Base-by-base conservation (phyloP, 176 grass and related monocot species). In the Oropetium thomaeum region DNA sequence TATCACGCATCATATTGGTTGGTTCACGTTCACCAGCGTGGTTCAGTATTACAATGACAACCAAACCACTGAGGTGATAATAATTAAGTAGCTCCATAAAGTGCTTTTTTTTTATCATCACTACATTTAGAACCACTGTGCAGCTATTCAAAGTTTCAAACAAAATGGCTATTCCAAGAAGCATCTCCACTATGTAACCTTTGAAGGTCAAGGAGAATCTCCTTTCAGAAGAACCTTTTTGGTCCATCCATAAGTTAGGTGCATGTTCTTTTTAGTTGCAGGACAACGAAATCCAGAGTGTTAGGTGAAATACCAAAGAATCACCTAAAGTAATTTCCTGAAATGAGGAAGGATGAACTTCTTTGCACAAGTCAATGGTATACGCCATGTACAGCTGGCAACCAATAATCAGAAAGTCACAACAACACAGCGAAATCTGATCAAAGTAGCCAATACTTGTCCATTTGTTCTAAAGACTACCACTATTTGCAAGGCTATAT, bases 271-370 rank as follows among this genome's bases (percentile, higher is more conserved):
- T 26, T 55, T 55, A 55, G 10, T 55, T 2, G 52, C 52, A 55
- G 8, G 52, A 25, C 22, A 55, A 55, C 22, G 52, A 25, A 26
- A 55, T n/a, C 52, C 52, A 55, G 8, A 54, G 22, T 26, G 39
- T 75, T 75, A 29, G 62, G 78, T 67, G 51, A 83, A 35, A 15
- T 59, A 37, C 62, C 49, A 48, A 68, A 47, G 2, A 83, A 75
- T 75, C 28, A 75, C 29, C 27, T 59, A 72, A 3, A 64, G 32
- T 58, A 16, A 35, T 74, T 60, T 37, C 65, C 62, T 60, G 32
- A 1, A 45, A 35, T 35, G 33, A 16, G 6, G 5, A 71, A 43
- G 13, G 12, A 12, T 57, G 23, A 64, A 17, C 26, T 34, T 76
- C 81, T 67, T 82, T 76, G 23, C 7, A 5, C 2, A 19, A 61